phyloP scores from a whole-genome alignment of 2,329 filamentous ascomycete species.

The Teratosphaeria pseudoeucalypti region DNA sequence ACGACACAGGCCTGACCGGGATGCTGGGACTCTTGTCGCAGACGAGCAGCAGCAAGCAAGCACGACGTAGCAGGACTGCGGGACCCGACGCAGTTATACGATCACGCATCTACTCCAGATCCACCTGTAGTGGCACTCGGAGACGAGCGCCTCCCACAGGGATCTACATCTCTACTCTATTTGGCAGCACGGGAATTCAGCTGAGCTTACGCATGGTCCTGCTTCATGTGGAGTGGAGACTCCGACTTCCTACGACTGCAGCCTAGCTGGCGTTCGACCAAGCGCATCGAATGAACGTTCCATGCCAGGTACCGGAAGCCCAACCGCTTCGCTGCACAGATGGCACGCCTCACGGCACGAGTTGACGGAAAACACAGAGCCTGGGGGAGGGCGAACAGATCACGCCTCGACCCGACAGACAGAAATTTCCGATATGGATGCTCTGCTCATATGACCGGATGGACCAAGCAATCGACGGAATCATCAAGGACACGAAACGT shows the following conservation, averaged over 20 bases:
- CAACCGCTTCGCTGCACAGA: conserved; percentile 1
- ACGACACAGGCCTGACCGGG: conserved; percentile 2
- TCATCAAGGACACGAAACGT: not conserved
- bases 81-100: conserved; percentile 4
- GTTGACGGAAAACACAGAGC: not conserved
- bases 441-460: not conserved
- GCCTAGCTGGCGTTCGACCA: not conserved
- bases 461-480: not conserved
- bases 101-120: conserved; percentile 1
- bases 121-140: not conserved
- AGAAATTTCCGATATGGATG: not conserved
- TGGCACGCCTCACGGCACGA: conserved; percentile 8
- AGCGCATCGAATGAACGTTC: conserved; percentile 1
- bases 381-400: conserved; percentile 4
- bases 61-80: not conserved
- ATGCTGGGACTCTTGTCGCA: conserved; percentile 4
- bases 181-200: not conserved
- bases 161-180: not conserved
- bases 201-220: not conserved
- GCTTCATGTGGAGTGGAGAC: not conserved
- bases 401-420: not conserved
- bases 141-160: not conserved
- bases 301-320: conserved; percentile 7
- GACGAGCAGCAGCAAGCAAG: conserved; percentile 1
- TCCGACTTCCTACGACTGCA: not conserved